Evolutionary conservation across 495 filamentous ascomycete genomes (phyloP).

Genomic region (Apiosordaria backusii): DNA sequence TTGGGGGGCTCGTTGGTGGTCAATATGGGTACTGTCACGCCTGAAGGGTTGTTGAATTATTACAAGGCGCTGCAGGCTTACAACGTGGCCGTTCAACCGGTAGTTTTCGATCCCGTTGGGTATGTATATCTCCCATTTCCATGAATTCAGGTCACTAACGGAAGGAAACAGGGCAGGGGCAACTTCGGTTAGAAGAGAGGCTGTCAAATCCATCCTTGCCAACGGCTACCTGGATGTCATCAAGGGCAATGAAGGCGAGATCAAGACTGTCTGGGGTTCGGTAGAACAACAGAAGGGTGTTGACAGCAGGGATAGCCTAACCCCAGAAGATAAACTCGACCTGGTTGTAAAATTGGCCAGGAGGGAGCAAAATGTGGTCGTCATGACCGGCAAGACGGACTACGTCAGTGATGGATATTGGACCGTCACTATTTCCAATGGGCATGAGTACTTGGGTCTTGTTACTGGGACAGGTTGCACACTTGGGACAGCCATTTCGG

Average conservation of each 20-base stretch:
- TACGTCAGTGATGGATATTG: constrained; percentile 70
- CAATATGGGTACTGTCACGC: constrained; percentile 90
- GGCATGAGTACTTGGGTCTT: constrained; percentile 69
- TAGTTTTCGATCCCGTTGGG: constrained; percentile 90
- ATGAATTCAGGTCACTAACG: constrained; percentile 5
- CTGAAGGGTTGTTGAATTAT: constrained; percentile 67
- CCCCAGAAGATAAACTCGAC: constrained; percentile 46
- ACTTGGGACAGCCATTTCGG: constrained; percentile 73
- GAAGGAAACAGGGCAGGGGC: constrained; percentile 59
- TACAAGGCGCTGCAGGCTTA: constrained; percentile 61
- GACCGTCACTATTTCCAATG: constrained; percentile 68
- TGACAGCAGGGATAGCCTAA: constrained; percentile 66
- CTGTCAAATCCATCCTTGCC: constrained; percentile 67
- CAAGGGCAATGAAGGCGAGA: constrained; percentile 94
- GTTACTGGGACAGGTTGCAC: constrained; percentile 90
- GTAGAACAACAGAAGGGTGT: constrained; percentile 75
- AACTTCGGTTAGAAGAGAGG: constrained; percentile 65
- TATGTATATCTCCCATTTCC: constrained; percentile 16
- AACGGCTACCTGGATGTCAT: constrained; percentile 79
- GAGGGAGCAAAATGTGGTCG: constrained; percentile 67
- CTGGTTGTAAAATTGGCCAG: constrained; percentile 63
- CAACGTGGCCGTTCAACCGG: constrained; percentile 67
- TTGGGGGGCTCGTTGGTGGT: constrained; percentile 71
- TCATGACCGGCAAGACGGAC: constrained; percentile 80
- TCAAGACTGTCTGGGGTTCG: constrained; percentile 67